phyloP scores from a whole-genome alignment of 2,329 filamentous ascomycete genomes.

The Aspergillus carbonarius region DNA sequence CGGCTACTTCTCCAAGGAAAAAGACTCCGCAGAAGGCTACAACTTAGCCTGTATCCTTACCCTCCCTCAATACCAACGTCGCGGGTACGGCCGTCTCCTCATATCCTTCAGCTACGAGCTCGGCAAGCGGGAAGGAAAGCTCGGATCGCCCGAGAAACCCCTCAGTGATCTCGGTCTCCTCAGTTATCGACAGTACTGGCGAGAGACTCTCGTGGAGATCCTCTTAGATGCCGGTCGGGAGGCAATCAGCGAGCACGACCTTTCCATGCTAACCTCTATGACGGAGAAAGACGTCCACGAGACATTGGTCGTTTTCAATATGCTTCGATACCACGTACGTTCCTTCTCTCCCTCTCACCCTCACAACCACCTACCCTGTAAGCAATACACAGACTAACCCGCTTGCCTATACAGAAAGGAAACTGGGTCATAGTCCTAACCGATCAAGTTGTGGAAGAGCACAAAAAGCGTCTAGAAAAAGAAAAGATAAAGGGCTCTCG shows the following conservation, averaged over 20 bases:
- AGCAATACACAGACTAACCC: slow-evolving; percentile 16
- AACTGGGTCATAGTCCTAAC: slow-evolving; percentile 95
- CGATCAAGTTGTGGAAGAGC: slow-evolving; percentile 70
- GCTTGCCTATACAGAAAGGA: slow-evolving; percentile 60
- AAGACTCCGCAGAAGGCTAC: slow-evolving; percentile 94
- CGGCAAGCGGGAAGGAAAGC: slow-evolving; percentile 89
- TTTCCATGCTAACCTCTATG: slow-evolving; percentile 81
- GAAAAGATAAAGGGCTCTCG: slow-evolving; percentile 73
- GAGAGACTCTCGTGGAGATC: slow-evolving; percentile 86
- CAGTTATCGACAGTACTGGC: slow-evolving; percentile 97
- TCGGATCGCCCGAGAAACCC: slow-evolving; percentile 95
- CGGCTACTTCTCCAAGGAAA: slow-evolving; percentile 99
- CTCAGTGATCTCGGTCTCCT: slow-evolving; percentile 89
- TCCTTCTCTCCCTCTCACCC: neutral
- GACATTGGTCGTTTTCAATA: slow-evolving; percentile 87
- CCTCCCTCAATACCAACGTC: slow-evolving; percentile 91
- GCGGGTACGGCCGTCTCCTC: slow-evolving; percentile 86
- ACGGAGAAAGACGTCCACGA: slow-evolving; percentile 97
- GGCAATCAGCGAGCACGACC: slow-evolving; percentile 75
- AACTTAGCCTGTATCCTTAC: slow-evolving; percentile 98
- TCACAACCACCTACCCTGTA: neutral
- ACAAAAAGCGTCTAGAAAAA: slow-evolving; percentile 72
- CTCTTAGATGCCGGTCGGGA: slow-evolving; percentile 70
- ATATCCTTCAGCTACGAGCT: slow-evolving; percentile 98
- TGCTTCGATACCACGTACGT: slow-evolving; percentile 81